Evolutionary conservation across 495 filamentous ascomycete species (phyloP).

Genomic region (Aspergillus egyptiacus): DNA sequence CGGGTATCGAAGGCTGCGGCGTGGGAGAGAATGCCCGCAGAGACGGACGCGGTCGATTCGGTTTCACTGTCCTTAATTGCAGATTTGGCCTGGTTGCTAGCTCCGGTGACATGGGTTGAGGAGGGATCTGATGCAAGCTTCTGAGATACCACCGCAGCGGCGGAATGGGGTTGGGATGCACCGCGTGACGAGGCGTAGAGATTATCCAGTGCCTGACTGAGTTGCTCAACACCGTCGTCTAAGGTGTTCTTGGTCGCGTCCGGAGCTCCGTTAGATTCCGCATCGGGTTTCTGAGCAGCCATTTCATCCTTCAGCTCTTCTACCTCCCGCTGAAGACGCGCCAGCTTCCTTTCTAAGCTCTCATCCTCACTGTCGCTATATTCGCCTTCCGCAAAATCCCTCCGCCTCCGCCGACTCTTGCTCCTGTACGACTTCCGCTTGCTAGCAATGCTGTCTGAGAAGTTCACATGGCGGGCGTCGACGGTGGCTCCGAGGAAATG

Average conservation of each 20-base stretch:
- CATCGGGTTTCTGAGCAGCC: slow-evolving; percentile 19
- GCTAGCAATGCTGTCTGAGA: slow-evolving; percentile 71
- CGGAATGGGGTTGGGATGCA: slow-evolving; percentile 26
- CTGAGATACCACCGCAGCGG: slow-evolving; percentile 32
- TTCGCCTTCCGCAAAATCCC: slow-evolving; percentile 51
- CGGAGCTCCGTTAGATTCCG: slow-evolving; percentile 20
- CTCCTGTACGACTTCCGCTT: slow-evolving; percentile 79
- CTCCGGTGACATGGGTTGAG: slow-evolving; percentile 3
- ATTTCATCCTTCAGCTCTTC: slow-evolving; percentile 71
- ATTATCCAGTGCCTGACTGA: slow-evolving; percentile 60
- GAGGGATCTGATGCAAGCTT: slow-evolving; percentile 23
- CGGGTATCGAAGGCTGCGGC: slow-evolving; percentile 84
- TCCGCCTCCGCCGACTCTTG: slow-evolving; percentile 57
- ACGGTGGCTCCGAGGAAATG: slow-evolving; percentile 70
- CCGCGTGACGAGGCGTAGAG: slow-evolving; percentile 42
- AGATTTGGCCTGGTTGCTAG: slow-evolving; percentile 2
- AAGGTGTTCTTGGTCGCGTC: slow-evolving; percentile 28
- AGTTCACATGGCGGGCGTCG: slow-evolving; percentile 69
- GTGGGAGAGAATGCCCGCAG: slow-evolving; percentile 60
- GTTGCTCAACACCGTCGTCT: slow-evolving; percentile 46
- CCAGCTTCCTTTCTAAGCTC: slow-evolving; percentile 67
- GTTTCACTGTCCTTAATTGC: slow-evolving; percentile 4
- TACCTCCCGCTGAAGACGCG: slow-evolving; percentile 69
- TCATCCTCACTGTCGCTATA: slow-evolving; percentile 68
- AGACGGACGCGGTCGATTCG: slow-evolving; percentile 41